These are phyloP conservation scores for Solanum ossicruentum DNA, from an alignment of 257 asterid species.

Conservation along the genomic window DNA sequence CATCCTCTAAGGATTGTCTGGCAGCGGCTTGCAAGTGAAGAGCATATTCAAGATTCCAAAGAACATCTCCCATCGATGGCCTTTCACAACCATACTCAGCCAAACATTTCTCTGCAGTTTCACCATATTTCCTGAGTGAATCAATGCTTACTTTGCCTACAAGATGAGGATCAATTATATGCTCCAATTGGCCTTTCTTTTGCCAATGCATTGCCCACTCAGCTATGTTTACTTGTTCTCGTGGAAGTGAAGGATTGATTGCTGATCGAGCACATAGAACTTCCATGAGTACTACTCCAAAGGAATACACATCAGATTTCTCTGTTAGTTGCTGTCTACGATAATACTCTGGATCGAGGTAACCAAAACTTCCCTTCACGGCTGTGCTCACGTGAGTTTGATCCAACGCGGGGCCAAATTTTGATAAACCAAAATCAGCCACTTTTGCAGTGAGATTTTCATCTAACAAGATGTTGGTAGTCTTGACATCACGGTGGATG, in stretches of 20 bases:
- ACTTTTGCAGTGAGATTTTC: constrained; percentile 19
- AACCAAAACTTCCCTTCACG: constrained; percentile 23
- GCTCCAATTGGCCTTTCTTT: constrained; percentile 14
- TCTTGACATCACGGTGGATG: constrained; percentile 24
- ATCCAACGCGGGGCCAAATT: constrained; percentile 16
- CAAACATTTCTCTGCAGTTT: constrained; percentile 23
- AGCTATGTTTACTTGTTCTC: constrained; percentile 20
- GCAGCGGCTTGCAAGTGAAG: constrained; percentile 20
- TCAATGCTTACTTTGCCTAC: neutral
- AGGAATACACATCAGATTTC: constrained; percentile 25
- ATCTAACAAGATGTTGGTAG: constrained; percentile 19
- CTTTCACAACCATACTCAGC: constrained; percentile 21
- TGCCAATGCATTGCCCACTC: constrained; percentile 33
- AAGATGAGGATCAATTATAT: constrained; percentile 16
- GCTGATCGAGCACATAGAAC: constrained; percentile 22
- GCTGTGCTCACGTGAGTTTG: constrained; percentile 19
- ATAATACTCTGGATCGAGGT: constrained; percentile 23
- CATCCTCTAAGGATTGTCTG: neutral
- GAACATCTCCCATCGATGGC: constrained; percentile 28
- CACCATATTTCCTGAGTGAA: constrained; percentile 16
- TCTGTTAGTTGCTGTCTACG: constrained; percentile 19
- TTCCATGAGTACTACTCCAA: constrained; percentile 24
- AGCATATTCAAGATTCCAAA: constrained; percentile 23
- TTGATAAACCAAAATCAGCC: constrained; percentile 21
- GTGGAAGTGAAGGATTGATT: constrained; percentile 15